Evolutionary conservation across 768 basidiomycete genomes (phyloP).

Genomic region (Naganishia randhawae): DNA sequence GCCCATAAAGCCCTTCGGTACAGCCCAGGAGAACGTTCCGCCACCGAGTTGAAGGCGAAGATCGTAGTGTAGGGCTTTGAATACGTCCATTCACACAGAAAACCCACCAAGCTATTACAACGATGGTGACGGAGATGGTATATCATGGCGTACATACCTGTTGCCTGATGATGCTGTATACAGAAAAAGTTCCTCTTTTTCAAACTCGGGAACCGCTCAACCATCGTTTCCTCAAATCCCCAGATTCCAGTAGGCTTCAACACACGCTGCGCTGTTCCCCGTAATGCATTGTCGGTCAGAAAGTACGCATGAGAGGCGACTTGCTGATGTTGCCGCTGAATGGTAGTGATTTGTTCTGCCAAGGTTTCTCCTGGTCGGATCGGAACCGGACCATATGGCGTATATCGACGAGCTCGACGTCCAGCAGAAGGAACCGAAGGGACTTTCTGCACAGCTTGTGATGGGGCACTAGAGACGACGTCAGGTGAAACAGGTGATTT

Average conservation of each 20-base stretch:
- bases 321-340: conserved; percentile 5
- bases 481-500: neutral
- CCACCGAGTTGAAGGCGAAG: conserved; percentile 25
- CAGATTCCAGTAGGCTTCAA: conserved; percentile 2
- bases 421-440: neutral
- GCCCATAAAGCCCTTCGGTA: conserved; percentile 28
- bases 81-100: neutral
- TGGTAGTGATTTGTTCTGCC: conserved; percentile 1
- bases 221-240: conserved; percentile 22
- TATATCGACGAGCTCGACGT: neutral
- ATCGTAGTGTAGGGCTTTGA: conserved; percentile 26
- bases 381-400: conserved; percentile 1
- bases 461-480: neutral
- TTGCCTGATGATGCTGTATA: conserved; percentile 28
- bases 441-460: neutral
- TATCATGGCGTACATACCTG: conserved; percentile 7
- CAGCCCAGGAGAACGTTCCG: conserved; percentile 29
- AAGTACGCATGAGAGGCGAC: conserved; percentile 21
- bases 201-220: conserved; percentile 21
- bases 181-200: conserved; percentile 27
- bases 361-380: neutral
- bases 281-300: neutral
- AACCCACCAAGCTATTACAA: neutral
- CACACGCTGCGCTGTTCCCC: neutral
- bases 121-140: neutral